A percentile compares a stretch with the other conserved stretches of the same genome.
Conservation (phyloP, 495 filamentous ascomycete genomes). For the Xylaria flabelliformis region DNA sequence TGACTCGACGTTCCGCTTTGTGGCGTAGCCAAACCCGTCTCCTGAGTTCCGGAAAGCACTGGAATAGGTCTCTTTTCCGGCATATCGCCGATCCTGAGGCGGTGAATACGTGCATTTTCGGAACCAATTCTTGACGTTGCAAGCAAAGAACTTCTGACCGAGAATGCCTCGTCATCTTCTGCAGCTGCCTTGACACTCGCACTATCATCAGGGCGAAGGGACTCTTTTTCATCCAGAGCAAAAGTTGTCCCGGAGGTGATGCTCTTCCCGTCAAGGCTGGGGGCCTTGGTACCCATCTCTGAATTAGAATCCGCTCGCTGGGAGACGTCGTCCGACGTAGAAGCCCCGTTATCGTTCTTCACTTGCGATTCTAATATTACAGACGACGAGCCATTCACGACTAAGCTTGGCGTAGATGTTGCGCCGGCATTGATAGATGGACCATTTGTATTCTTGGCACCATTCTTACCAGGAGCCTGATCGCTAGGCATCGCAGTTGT, state of each 20-base stretch:
- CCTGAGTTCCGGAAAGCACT: constrained; percentile 48
- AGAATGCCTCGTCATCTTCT: constrained; percentile 87
- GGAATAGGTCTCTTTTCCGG: constrained; percentile 57
- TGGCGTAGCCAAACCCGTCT: constrained; percentile 55
- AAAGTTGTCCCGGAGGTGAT: constrained; percentile 90
- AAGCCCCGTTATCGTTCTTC: constrained; percentile 48
- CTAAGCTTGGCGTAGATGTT: constrained; percentile 51
- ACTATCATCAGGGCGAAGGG: constrained; percentile 89
- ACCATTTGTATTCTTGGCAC: constrained; percentile 47
- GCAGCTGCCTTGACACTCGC: constrained; percentile 84
- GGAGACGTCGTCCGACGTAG: constrained; percentile 55
- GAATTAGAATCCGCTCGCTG: constrained; percentile 69
- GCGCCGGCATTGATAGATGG: constrained; percentile 29
- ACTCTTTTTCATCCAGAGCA: constrained; percentile 93
- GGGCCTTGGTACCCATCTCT: constrained; percentile 79
- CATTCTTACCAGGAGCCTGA: constrained; percentile 35
- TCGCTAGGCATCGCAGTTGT: neutral
- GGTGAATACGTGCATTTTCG: constrained; percentile 78
- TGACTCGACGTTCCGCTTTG: constrained; percentile 61
- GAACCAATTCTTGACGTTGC: constrained; percentile 79
- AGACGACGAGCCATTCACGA: constrained; percentile 57
- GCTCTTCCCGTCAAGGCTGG: constrained; percentile 89
- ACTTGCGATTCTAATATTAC: constrained; percentile 39
- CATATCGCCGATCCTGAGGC: constrained; percentile 79
- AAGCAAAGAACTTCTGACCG: constrained; percentile 71